Base-by-base conservation (phyloP, 225 moss, liverwort and hornwort genomes). In the Anthoceros angustus region DNA sequence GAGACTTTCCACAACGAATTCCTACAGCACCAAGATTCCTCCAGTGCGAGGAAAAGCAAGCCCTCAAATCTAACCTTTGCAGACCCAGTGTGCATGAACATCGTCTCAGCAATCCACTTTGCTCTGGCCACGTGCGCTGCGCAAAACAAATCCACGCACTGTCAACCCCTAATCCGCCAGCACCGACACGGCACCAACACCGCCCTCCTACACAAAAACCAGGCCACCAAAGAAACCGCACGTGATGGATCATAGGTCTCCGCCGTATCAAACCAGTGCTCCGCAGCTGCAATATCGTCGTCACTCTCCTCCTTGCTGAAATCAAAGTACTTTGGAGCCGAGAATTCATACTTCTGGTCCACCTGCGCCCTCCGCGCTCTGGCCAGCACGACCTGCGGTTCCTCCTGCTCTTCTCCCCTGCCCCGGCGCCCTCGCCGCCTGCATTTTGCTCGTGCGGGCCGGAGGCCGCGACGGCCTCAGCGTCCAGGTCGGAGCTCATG, bases 241-340 rank as follows among this genome's bases (percentile, higher is more conserved):
- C 85, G 85, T 45, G 85, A 82, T 15, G 82, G 82, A 67, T 85
- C 85, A 23, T 82, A 85, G 0, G 85, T 79, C 43, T 76, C 40
- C 62, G 80, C 72, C 48, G 71, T 72, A 41, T 78, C 79, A 70
- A 93, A 84, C 93, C 89, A 93, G 48, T 75, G 72, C 70, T 86
- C 82, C 43, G 87, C 89, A 39, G 71, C 75, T 40, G 76, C 64
- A 63, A 76, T 77, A 20, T 87, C 85, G 39, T 72, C 69, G 32
- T 83, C 76, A 25, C 82, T 75, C 70, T 93, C 89, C 69, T 76
- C 75, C 68, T 62, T 46, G 43, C 73, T 70, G 68, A 89, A 87
- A 25, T 93, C 85, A 72, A 75, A 78, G 61, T 82, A 89, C 50
- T 83, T 89, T 1, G 89, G 89, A 63, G 87, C 92, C 55, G 77